Conservation (phyloP, 2,329 filamentous ascomycete species). For the Phialophora tarda region DNA sequence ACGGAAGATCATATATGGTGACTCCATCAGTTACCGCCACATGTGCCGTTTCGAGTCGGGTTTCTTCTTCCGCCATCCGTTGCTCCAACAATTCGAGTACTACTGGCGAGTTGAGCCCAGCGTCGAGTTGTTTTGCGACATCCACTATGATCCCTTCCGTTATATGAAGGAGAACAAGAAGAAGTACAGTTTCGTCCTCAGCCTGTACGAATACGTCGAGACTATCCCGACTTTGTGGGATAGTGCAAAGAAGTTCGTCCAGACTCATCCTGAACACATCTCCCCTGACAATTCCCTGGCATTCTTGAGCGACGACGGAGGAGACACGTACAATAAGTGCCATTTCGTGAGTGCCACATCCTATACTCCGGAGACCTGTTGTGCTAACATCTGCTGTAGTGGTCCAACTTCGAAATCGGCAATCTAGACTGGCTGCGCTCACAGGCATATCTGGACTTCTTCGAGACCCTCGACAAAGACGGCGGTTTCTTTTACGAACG, state of each 20-base stretch:
- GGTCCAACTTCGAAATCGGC: slow-evolving; percentile 99
- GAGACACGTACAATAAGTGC: slow-evolving; percentile 93
- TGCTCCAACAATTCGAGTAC: slow-evolving; percentile 97
- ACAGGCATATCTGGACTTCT: slow-evolving; percentile 87
- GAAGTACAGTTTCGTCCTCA: slow-evolving; percentile 97
- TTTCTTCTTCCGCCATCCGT: slow-evolving; percentile 95
- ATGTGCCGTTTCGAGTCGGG: slow-evolving; percentile 99
- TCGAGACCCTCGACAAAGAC: slow-evolving; percentile 82
- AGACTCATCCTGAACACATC: slow-evolving; percentile 87
- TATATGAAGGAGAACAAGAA: slow-evolving; percentile 96
- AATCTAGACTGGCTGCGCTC: slow-evolving; percentile 93
- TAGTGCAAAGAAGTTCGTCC: slow-evolving; percentile 91
- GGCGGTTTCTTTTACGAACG: slow-evolving; percentile 99
- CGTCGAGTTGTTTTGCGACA: slow-evolving; percentile 93
- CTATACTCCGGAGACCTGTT: neutral
- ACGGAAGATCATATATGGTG: slow-evolving; percentile 97
- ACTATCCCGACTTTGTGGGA: slow-evolving; percentile 97
- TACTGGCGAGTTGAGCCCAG: slow-evolving; percentile 99
- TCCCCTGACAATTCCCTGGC: slow-evolving; percentile 81
- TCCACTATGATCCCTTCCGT: slow-evolving; percentile 94
- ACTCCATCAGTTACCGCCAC: slow-evolving; percentile 95
- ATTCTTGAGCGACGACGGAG: slow-evolving; percentile 89
- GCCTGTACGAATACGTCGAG: slow-evolving; percentile 93
- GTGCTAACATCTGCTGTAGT: slow-evolving; percentile 59
- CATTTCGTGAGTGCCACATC: slow-evolving; percentile 76